Base-by-base conservation (phyloP, 2,329 filamentous ascomycete species). In the Tolypocladium tropicale region DNA sequence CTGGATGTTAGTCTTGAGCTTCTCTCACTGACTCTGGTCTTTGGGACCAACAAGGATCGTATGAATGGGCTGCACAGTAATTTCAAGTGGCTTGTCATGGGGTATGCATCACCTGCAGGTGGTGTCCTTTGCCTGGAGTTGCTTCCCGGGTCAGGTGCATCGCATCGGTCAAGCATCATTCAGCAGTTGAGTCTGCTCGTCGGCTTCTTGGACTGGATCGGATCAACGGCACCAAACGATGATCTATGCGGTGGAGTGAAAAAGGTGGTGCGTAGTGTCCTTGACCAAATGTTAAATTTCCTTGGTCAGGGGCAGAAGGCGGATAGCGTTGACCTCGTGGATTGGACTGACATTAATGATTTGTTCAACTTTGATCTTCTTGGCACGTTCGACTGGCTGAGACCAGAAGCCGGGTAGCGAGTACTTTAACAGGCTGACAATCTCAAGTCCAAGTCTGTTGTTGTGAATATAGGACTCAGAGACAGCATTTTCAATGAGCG, bases 41-140 rank as follows among this genome's bases (percentile, higher is more conserved):
- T 76, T 56, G 78, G 76, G 76, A 76, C 73, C 0, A 72, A 79
- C 55, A 66, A 74, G 55, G 75, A 78, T 53, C 67, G 72, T 4
- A 66, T 78, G 6, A 60, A 64, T 1, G 64, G 67, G 11, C 62
- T 72, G 23, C 69, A 74, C 25, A 67, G 67, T 12, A 70, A 77
- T 33, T 75, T 71, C 46, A 74, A 77, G 58, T 77, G 74, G 71
- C 65, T 77, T 32, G 74, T 78, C n/a, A 77, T 80, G 71, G 72
- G 71, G 10, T 78, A 73, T 59, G 77, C 73, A 1, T 74, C 77
- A 0, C 76, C 77, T 0, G 73, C 72, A 0, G 73, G 72, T 6
- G 77, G 76, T 0, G 74, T 79, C n/a, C 66, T 79, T 6, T 79
- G 76, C 60, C 69, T 76, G 30, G 76, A 79, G 55, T 69, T 80